Conservation (phyloP, 1,284 basidiomycete genomes). For the Trametes polyzona region DNA sequence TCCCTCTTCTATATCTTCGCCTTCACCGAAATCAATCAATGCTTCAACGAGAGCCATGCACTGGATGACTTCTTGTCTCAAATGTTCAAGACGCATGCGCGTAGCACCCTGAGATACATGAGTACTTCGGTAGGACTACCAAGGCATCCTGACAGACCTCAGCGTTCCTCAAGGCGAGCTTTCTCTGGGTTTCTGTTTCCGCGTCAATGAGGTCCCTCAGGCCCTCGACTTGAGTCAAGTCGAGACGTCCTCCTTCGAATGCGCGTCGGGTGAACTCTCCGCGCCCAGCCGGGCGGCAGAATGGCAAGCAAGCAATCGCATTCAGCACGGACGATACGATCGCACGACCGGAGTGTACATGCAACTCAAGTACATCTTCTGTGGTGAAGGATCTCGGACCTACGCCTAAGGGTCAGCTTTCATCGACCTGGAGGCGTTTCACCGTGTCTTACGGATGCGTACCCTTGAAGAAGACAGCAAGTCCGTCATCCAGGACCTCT, state of each 20-base stretch:
- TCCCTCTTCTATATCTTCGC: constrained; percentile 83
- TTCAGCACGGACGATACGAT: constrained; percentile 70
- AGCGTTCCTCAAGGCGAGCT: constrained; percentile 70
- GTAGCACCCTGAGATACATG: constrained; percentile 54
- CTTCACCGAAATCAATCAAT: constrained; percentile 90
- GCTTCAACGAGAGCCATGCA: constrained; percentile 83
- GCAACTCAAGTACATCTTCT: constrained; percentile 83
- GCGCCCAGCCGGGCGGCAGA: constrained; percentile 75
- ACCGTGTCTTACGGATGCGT: constrained; percentile 27
- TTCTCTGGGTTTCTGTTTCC: constrained; percentile 82
- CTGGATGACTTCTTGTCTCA: constrained; percentile 68
- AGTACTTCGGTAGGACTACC: not conserved
- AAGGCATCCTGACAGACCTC: constrained; percentile 49
- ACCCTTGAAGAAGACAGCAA: constrained; percentile 85
- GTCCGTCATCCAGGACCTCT: constrained; percentile 77
- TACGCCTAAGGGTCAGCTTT: no score
- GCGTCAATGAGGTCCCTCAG: constrained; percentile 83
- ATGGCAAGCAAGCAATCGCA: constrained; percentile 61
- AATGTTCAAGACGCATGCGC: constrained; percentile 59
- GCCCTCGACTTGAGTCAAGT: constrained; percentile 86
- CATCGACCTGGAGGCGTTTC: no score
- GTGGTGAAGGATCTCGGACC: constrained; percentile 81
- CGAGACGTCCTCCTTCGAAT: constrained; percentile 77
- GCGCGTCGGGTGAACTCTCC: constrained; percentile 90
- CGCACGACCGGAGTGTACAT: constrained; percentile 87